A percentile compares a stretch with the other conserved stretches of the same genome.
Conservation (phyloP, 176 grass and related monocot genomes). For the Aegilops speltoides region DNA sequence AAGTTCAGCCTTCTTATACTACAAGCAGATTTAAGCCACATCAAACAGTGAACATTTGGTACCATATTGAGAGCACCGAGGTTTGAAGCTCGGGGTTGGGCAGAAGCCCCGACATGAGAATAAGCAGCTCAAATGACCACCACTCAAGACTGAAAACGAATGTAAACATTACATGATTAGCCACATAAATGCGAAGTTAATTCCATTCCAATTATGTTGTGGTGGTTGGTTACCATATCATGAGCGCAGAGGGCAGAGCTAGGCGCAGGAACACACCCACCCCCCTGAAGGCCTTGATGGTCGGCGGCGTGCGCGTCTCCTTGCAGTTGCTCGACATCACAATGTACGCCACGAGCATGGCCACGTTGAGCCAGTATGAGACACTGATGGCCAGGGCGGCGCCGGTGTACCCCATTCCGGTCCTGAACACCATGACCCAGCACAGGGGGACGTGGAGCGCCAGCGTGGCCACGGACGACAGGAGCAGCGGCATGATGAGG, state of each 20-base stretch:
- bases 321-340: slow-evolving; percentile 54
- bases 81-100: slow-evolving; percentile 84
- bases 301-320: slow-evolving; percentile 41
- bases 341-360: slow-evolving; percentile 58
- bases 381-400: slow-evolving; percentile 69
- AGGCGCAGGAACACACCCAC: slow-evolving; percentile 58
- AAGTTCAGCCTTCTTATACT: not conserved
- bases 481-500: slow-evolving; percentile 55
- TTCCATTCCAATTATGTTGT: not conserved
- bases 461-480: slow-evolving; percentile 43
- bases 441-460: slow-evolving; percentile 66
- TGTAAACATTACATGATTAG: not conserved
- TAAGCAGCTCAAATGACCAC: slow-evolving; percentile 92
- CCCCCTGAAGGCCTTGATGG: slow-evolving; percentile 55
- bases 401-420: slow-evolving; percentile 50
- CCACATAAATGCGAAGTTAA: not conserved
- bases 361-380: slow-evolving; percentile 68
- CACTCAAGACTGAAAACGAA: slow-evolving; percentile 62
- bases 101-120: slow-evolving; percentile 77
- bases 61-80: slow-evolving; percentile 85
- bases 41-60: not conserved
- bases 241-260: slow-evolving; percentile 78
- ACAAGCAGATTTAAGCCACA: slow-evolving; percentile 2
- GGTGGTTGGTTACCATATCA: slow-evolving; percentile 60
- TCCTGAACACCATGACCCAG: slow-evolving; percentile 68